Conservation (phyloP, 768 basidiomycete species). For the Naganishia randhawae region DNA sequence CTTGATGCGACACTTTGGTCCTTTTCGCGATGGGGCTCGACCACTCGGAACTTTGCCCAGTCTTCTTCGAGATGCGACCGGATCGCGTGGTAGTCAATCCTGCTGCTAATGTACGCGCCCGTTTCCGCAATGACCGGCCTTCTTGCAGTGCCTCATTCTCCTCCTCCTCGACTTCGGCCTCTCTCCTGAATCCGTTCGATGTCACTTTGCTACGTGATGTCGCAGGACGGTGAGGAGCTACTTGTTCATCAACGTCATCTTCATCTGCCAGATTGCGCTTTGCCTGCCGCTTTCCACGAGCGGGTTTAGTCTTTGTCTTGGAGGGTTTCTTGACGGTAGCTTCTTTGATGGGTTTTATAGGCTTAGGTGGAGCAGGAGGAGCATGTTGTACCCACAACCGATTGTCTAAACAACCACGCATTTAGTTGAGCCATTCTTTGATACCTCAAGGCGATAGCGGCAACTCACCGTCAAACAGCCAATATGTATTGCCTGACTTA, state of each 20-base stretch:
- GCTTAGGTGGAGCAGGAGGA: constrained; percentile 37
- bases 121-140: neutral
- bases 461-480: constrained; percentile 49
- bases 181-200: constrained; percentile 21
- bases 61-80: neutral
- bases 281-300: constrained; percentile 29
- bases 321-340: neutral
- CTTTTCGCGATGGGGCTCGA: neutral
- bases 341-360: constrained; percentile 18
- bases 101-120: neutral
- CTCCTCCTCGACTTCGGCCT: constrained; percentile 31
- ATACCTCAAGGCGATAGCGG: neutral
- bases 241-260: constrained; percentile 14
- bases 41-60: neutral
- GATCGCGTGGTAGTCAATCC: constrained; percentile 3
- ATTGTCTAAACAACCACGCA: constrained; percentile 37
- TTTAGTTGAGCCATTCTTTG: constrained; percentile 5
- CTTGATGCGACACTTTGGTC: neutral
- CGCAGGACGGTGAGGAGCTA: constrained; percentile 29
- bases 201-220: constrained; percentile 23
- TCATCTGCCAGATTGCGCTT: neutral
- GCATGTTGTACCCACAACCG: constrained; percentile 49
- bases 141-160: constrained; percentile 2
- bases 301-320: constrained; percentile 34
- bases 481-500: constrained; percentile 49